A percentile compares a stretch with the other conserved stretches of the same genome.
phyloP scores from a whole-genome alignment of 805 yeast species.

The Metschnikowia picachoensis region DNA sequence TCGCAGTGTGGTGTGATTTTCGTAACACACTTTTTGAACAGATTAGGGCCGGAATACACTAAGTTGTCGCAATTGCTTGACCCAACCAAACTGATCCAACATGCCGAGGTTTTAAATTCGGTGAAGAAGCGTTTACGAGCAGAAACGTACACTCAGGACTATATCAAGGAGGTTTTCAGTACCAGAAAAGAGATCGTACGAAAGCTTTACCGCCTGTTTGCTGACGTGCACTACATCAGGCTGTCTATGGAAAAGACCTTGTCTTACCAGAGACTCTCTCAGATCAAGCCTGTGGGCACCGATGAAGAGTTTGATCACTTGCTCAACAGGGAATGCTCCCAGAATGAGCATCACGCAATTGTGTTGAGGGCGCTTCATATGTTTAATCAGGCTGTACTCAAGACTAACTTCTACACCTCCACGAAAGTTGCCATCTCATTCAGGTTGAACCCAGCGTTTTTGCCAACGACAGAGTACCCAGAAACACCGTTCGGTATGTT shows the following conservation, averaged over 20 bases:
- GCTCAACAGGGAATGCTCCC: slow-evolving; percentile 66
- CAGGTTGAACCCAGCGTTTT: slow-evolving; percentile 80
- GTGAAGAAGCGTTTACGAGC: slow-evolving; percentile 87
- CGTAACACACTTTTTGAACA: slow-evolving; percentile 89
- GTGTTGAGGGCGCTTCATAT: slow-evolving; percentile 78
- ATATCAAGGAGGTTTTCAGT: slow-evolving; percentile 72
- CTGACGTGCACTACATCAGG: slow-evolving; percentile 81
- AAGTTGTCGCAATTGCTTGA: slow-evolving; percentile 64
- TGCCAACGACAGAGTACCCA: slow-evolving; percentile 85
- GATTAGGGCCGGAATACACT: slow-evolving; percentile 86
- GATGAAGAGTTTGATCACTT: slow-evolving; percentile 72
- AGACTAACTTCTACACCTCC: slow-evolving; percentile 91
- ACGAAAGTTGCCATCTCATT: slow-evolving; percentile 94
- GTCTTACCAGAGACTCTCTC: slow-evolving; percentile 81
- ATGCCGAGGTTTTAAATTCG: slow-evolving; percentile 71
- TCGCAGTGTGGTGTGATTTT: slow-evolving; percentile 92
- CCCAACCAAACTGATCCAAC: slow-evolving; percentile 55
- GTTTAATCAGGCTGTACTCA: slow-evolving; percentile 82
- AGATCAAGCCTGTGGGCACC: slow-evolving; percentile 66
- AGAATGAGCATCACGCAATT: slow-evolving; percentile 72
- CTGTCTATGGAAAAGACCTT: slow-evolving; percentile 69
- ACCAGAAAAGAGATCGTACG: slow-evolving; percentile 68
- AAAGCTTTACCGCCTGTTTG: slow-evolving; percentile 85
- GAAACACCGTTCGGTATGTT: slow-evolving; percentile 93
- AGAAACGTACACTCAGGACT: slow-evolving; percentile 87